phyloP scores from a whole-genome alignment of 2,329 filamentous ascomycete genomes.

The Sodiomyces alkalinus region DNA sequence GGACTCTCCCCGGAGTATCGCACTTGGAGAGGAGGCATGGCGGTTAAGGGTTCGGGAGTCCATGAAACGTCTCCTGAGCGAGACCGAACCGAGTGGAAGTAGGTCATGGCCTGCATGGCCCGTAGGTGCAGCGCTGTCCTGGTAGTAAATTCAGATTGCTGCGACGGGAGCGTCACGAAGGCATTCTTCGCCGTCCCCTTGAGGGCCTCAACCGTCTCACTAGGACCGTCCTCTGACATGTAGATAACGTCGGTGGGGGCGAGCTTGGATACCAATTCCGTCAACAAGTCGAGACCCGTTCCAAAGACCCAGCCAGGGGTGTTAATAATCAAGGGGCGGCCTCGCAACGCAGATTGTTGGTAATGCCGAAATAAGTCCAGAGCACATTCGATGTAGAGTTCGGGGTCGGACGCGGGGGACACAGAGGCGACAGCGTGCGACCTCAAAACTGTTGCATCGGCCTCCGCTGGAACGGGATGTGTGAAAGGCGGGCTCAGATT shows the following conservation, averaged over 20 bases:
- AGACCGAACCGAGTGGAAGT: conserved; percentile 41
- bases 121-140: conserved; percentile 51
- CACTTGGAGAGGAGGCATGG: conserved; percentile 44
- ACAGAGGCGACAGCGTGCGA: conserved; percentile 52
- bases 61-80: conserved; percentile 23
- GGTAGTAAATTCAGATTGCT: conserved; percentile 36
- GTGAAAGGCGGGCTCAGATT: conserved; percentile 55
- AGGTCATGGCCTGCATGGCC: conserved; percentile 66
- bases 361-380: conserved; percentile 48
- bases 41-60: conserved; percentile 38
- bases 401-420: conserved; percentile 49
- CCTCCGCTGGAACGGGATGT: conserved; percentile 28
- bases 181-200: conserved; percentile 24
- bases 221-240: conserved; percentile 48
- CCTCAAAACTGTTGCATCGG: conserved; percentile 28
- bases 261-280: conserved; percentile 36
- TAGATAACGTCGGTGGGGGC: conserved; percentile 50
- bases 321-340: conserved; percentile 52
- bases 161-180: conserved; percentile 42
- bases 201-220: conserved; percentile 39
- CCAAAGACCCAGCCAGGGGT: conserved; percentile 62
- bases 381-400: conserved; percentile 50
- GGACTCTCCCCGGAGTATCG: conserved; percentile 33
- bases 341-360: conserved; percentile 21
- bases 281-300: conserved; percentile 50